Conservation (phyloP, 2,329 filamentous ascomycete genomes). For the Emergomyces africanus region DNA sequence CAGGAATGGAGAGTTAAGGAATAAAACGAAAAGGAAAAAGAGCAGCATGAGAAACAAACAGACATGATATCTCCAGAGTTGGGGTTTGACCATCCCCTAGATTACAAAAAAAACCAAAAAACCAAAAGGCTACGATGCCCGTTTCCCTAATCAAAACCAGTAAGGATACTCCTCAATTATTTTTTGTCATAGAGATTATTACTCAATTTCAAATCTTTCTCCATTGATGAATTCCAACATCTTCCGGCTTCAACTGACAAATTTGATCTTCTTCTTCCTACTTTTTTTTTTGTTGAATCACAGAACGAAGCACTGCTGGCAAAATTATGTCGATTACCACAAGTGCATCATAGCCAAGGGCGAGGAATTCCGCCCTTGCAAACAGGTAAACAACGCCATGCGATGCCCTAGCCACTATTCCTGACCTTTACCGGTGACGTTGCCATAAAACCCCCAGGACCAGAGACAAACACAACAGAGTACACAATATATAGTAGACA, state of each 20-base stretch:
- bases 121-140: slow-evolving; percentile 88
- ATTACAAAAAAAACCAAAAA: too few relatives aligned
- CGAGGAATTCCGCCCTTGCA: slow-evolving; percentile 95
- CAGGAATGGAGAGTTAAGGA: neutral
- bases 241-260: neutral
- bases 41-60: neutral
- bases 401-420: neutral
- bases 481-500: too few relatives aligned
- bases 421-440: neutral
- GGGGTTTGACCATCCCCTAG: too few relatives aligned
- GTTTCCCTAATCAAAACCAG: slow-evolving; percentile 91
- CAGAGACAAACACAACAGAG: neutral
- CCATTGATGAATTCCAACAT: neutral
- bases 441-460: neutral
- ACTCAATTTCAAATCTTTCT: too few relatives aligned
- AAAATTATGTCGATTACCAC: slow-evolving; percentile 99
- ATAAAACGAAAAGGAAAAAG: neutral
- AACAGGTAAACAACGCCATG: slow-evolving; percentile 52
- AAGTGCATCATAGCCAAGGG: slow-evolving; percentile 98
- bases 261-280: too few relatives aligned
- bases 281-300: slow-evolving; percentile 3
- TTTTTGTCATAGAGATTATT: neutral
- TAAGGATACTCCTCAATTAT: slow-evolving; percentile 19
- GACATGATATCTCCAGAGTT: neutral
- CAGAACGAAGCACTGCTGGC: slow-evolving; percentile 98